A percentile compares a stretch with the other conserved stretches of the same genome.
These are phyloP conservation scores for Tillandsia leiboldiana DNA, from an alignment of 176 grass and related monocot genomes.

Conservation along the genomic window DNA sequence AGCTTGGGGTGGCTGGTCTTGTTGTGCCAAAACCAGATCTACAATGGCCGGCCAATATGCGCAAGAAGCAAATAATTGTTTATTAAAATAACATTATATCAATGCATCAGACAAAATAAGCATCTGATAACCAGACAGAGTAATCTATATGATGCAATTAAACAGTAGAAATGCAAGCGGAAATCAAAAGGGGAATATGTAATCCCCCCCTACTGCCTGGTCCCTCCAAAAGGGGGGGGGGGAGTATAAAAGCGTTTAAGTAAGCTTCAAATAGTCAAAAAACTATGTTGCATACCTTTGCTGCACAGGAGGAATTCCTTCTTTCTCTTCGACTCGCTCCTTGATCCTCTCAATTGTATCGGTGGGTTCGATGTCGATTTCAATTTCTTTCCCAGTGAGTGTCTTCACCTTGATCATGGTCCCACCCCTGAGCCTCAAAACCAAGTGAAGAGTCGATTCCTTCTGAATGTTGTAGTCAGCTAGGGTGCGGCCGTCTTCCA, in stretches of 20 bases:
- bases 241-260: not conserved
- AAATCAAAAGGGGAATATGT: not conserved
- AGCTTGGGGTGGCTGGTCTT: too few species aligned
- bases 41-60: not conserved
- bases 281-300: slow-evolving; percentile 42
- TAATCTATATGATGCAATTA: not conserved
- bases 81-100: not conserved
- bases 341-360: slow-evolving; percentile 86
- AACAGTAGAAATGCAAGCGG: not conserved
- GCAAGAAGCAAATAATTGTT: not conserved
- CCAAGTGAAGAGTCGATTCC: slow-evolving; percentile 78
- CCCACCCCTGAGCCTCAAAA: slow-evolving; percentile 78
- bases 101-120: not conserved
- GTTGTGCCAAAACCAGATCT: not conserved
- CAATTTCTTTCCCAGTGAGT: slow-evolving; percentile 85
- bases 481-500: slow-evolving; percentile 80
- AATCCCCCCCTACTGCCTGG: too few species aligned
- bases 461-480: slow-evolving; percentile 92
- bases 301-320: slow-evolving; percentile 93
- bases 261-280: not conserved
- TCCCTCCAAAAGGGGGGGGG: too few species aligned
- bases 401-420: slow-evolving; percentile 97
- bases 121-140: not conserved
- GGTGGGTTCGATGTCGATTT: slow-evolving; percentile 80
- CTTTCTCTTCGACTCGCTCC: slow-evolving; percentile 93